Evolutionary conservation across 768 basidiomycete genomes (phyloP), one percentile per base, ranked within the genome.

Genomic region (Suillus brevipes): DNA sequence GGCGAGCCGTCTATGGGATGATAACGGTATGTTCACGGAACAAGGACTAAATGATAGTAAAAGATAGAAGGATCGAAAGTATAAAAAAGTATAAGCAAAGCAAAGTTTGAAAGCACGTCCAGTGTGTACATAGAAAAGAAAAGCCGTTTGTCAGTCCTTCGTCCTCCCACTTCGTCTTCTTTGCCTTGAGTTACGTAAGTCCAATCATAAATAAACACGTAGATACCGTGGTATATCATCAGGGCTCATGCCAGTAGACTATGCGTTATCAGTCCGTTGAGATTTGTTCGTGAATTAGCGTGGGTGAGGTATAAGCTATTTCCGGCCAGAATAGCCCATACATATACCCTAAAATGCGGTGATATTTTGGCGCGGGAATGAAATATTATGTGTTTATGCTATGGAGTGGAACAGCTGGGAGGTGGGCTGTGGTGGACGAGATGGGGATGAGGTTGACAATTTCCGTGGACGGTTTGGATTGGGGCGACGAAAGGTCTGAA

Each of bases 401-500:
- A 76, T 67, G 20, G 76, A 75, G 50, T 76, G 75, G 61, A 75
- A 76, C 64, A 77, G 69, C 49, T 71, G 73, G 6, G 75, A 76
- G 12, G 75, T 78, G 9, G 73, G 75, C 67, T 77, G 78, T 10
- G 77, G 76, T 57, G 78, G 68, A 23, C 6, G 69, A 38, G 73
- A 65, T 36, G 69, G 28, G 5, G 75, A 66, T 5, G 66, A n/a
- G 16, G 66, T 47, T 2, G 77, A 71, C 23, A 66, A 20, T 68
- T 62, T 69, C 61, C 77, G 77, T 55, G 64, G 40, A 16, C 71
- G 71, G 37, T 69, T 73, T 10, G 72, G 72, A 53, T 71, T 75
- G 16, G 77, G 77, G 58, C 69, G 70, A 58, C 77, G 75, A 23
- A 78, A 78, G 8, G 77, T 78, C 77, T 78, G 18, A 16, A 9